Evolutionary conservation across 768 basidiomycete genomes (phyloP), one percentile per base, ranked within the genome.

Genomic region (Collybiopsis confluens): DNA sequence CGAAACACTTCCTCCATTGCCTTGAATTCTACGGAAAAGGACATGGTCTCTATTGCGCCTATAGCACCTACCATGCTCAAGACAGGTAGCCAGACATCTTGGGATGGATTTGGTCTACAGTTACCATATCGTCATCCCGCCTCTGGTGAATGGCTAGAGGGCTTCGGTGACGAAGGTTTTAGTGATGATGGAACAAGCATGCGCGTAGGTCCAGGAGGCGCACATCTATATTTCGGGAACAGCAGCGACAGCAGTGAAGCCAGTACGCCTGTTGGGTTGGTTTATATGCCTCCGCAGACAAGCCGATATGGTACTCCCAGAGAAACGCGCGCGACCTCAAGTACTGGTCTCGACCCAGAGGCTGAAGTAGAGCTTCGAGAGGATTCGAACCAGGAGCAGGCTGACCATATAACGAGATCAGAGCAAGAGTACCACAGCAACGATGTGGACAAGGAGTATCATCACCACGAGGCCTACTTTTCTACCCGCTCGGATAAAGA

Each of bases 11-110:
- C 73, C 15, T 40, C 62, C 2, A 70, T 71, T 2, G 52, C 38
- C 6, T 43, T 36, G 2, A 53, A 41, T 20, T 42, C 40, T 21
- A 28, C 50, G 8, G 55, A 44, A 13, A 56, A 56, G 24, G 38
- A 50, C 15, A 48, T 33, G 4, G 76, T 79, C 41, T 77, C 70
- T 20, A 79, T 77, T 57, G 78, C 71, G 16, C 76, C 71, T 11
- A 79, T 79, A 55, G 74, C 79, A 27, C 81, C 82, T 7, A 95
- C 97, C 4, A 79, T 90, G 43, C 77, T 98, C 59, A 99, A 98
- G 73, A 90, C 90, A 16, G 74, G 78, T 1, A 70, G 76, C 10
- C 78, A 75, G 5, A 78, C 81, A 48, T 61, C 61, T 5, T 67
- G 64, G 54, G 69, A 71, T 24, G 70, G 65, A 5, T 62, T 65